Conservation (phyloP, 2,329 filamentous ascomycete species). For the Aspergillus versicolor region DNA sequence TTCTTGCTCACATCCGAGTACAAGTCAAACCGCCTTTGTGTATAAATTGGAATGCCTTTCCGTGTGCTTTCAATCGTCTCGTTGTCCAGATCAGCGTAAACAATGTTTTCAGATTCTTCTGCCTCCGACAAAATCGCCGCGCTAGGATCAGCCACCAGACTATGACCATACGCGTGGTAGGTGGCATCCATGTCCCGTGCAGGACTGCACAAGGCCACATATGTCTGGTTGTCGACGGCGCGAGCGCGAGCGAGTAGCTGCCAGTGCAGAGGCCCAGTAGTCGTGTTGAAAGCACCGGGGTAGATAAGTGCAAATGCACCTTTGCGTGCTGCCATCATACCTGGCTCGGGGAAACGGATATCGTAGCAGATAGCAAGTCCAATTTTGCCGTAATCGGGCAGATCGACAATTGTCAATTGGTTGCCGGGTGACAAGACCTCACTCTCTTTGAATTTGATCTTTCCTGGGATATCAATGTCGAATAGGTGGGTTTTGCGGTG, state of each 20-base stretch:
- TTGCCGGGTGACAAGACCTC: conserved; percentile 85
- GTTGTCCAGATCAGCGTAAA: conserved; percentile 69
- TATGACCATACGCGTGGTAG: conserved; percentile 93
- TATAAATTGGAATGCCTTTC: conserved; percentile 78
- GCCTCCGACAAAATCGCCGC: conserved; percentile 77
- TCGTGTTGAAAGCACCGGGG: conserved; percentile 95
- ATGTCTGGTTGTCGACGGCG: conserved; percentile 91
- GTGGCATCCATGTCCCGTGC: conserved; percentile 73
- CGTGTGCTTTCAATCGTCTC: conserved; percentile 71
- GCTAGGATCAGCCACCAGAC: conserved; percentile 82
- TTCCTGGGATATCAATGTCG: conserved; percentile 95
- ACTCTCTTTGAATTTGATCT: conserved; percentile 87
- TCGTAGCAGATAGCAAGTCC: conserved; percentile 96
- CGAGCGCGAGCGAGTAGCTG: conserved; percentile 75
- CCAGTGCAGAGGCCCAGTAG: conserved; percentile 92
- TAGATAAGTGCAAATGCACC: conserved; percentile 89
- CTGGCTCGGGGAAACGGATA: conserved; percentile 91
- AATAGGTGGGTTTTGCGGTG: conserved; percentile 96
- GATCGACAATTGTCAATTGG: conserved; percentile 78
- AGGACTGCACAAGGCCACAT: conserved; percentile 89
- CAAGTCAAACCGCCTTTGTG: conserved; percentile 88
- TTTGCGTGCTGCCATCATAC: conserved; percentile 79
- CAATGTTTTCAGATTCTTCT: conserved; percentile 72
- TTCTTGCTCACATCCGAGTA: conserved; percentile 78
- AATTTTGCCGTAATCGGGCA: conserved; percentile 85